Conservation (phyloP, 2,329 filamentous ascomycete genomes). For the Cladophialophora exuberans region DNA sequence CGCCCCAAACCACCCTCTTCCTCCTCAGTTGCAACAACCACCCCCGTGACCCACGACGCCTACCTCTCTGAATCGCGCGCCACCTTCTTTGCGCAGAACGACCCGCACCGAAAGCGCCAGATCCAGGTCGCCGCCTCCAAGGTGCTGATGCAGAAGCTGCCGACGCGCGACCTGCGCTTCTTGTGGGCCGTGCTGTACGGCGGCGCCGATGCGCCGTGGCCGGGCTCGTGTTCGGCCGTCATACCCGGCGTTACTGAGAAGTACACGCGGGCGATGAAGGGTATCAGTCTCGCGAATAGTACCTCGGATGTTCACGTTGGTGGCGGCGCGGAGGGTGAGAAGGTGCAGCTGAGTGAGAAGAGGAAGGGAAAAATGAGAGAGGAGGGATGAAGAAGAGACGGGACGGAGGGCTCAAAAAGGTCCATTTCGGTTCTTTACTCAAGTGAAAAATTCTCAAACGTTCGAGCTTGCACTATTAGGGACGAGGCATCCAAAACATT, state of each 20-base stretch:
- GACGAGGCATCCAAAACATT: no score
- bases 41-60: constrained; percentile 18
- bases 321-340: no score
- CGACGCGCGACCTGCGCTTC: constrained; percentile 25
- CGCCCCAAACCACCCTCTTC: neutral
- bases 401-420: neutral
- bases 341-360: neutral
- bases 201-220: constrained; percentile 26
- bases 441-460: no score
- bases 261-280: constrained; percentile 1
- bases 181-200: constrained; percentile 30
- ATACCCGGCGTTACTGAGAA: constrained; percentile 26
- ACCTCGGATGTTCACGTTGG: no score
- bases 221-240: constrained; percentile 20
- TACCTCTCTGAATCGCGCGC: constrained; percentile 23
- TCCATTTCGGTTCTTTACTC: neutral
- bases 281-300: no score
- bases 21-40: neutral
- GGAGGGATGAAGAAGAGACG: neutral
- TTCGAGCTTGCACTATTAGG: no score
- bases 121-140: constrained; percentile 25
- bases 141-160: constrained; percentile 28
- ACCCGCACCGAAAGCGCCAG: constrained; percentile 23
- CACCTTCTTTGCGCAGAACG: constrained; percentile 15
- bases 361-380: neutral